phyloP scores from a whole-genome alignment of 768 basidiomycete genomes.

The Trametes punicea region DNA sequence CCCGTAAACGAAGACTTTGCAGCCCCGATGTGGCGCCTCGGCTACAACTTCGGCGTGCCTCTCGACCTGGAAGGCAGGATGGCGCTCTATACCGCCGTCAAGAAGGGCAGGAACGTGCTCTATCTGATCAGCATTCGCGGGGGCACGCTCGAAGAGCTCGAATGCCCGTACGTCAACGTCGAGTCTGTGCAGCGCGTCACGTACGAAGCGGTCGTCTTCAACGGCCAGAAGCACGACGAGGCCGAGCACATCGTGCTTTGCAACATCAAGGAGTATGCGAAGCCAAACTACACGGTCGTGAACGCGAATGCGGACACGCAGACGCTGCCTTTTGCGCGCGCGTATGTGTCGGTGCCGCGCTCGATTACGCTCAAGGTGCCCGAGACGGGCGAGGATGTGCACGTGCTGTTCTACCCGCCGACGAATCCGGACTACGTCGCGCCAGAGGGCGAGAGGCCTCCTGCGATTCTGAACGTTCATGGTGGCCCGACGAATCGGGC shows the following conservation, averaged over 20 bases:
- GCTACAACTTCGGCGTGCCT: slow-evolving; percentile 44
- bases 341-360: slow-evolving; percentile 46
- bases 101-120: slow-evolving; percentile 34
- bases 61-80: slow-evolving; percentile 35
- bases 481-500: slow-evolving; percentile 65
- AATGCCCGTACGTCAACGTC: slow-evolving; percentile 43
- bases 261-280: slow-evolving; percentile 25
- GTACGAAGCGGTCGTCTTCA: slow-evolving; percentile 37
- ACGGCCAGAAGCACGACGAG: slow-evolving; percentile 41
- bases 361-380: slow-evolving; percentile 43
- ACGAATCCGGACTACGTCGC: slow-evolving; percentile 60
- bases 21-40: slow-evolving; percentile 53
- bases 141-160: slow-evolving; percentile 32
- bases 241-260: slow-evolving; percentile 37
- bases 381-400: slow-evolving; percentile 40
- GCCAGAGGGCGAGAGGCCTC: slow-evolving; percentile 54
- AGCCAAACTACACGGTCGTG: slow-evolving; percentile 25
- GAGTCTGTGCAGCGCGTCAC: slow-evolving; percentile 36
- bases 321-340: slow-evolving; percentile 24
- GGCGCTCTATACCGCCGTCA: slow-evolving; percentile 33
- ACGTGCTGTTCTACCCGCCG: slow-evolving; percentile 67
- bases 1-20: slow-evolving; percentile 56
- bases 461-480: slow-evolving; percentile 61
- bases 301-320: slow-evolving; percentile 26
- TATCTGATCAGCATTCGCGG: slow-evolving; percentile 31